Conservation (phyloP, 2,329 filamentous ascomycete species). For the Apiospora saccharicola region DNA sequence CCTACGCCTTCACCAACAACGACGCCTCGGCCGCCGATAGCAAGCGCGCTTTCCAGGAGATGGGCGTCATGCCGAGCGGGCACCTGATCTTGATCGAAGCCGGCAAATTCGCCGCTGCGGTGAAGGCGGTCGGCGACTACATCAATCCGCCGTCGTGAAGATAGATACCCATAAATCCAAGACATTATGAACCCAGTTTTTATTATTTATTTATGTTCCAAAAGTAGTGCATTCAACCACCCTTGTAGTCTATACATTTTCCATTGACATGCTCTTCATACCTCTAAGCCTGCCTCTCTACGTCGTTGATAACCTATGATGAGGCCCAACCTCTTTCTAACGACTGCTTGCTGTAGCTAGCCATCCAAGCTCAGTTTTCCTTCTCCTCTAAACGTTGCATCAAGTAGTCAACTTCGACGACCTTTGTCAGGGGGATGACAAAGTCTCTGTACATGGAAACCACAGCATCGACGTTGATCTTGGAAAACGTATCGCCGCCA, state of each 20-base stretch:
- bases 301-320: neutral
- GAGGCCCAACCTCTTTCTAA: neutral
- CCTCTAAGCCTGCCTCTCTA: neutral
- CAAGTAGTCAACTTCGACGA: slow-evolving; percentile 96
- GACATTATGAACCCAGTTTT: slow-evolving; percentile 10
- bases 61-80: slow-evolving; percentile 85
- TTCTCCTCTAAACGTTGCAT: slow-evolving; percentile 69
- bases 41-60: slow-evolving; percentile 92
- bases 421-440: slow-evolving; percentile 97
- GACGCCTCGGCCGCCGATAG: slow-evolving; percentile 86
- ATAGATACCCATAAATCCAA: slow-evolving; percentile 30
- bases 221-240: neutral
- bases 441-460: slow-evolving; percentile 90
- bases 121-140: slow-evolving; percentile 79
- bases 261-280: neutral
- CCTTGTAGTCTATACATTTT: neutral
- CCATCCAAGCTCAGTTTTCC: neutral
- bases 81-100: slow-evolving; percentile 88
- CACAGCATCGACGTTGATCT: slow-evolving; percentile 93
- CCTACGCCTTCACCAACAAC: slow-evolving; percentile 81
- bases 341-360: neutral
- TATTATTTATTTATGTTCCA: neutral
- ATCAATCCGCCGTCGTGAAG: slow-evolving; percentile 59
- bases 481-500: slow-evolving; percentile 60
- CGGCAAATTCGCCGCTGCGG: slow-evolving; percentile 75